Percentiles rank a stretch among this genome's conserved stretches.
Conservation (phyloP, 208 protist species). For the Acanthamoeba lenticulata region DNA sequence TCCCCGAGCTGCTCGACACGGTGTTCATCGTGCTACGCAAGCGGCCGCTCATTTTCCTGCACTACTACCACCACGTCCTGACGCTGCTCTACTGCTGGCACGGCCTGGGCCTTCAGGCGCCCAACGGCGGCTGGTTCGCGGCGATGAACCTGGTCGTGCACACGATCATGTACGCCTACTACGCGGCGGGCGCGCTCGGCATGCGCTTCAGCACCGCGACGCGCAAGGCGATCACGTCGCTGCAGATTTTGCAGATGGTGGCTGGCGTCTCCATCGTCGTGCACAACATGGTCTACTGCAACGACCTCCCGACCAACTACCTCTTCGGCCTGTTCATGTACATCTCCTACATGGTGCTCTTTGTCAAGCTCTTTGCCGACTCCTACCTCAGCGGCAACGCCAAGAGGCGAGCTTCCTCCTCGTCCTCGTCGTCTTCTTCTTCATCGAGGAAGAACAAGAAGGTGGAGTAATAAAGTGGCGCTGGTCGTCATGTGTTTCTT, state of each 20-base stretch:
- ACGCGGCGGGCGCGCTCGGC: constrained; percentile 88
- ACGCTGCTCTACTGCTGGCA: constrained; percentile 93
- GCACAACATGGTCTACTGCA: background rate
- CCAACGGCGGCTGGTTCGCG: constrained; percentile 85
- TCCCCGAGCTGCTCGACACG: constrained; percentile 87
- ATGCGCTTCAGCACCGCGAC: background rate
- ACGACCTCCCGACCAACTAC: constrained; percentile 64
- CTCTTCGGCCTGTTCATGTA: constrained; percentile 91
- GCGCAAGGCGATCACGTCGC: background rate
- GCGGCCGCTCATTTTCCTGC: constrained; percentile 86
- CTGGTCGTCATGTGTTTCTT: no score
- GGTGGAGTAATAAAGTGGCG: no score
- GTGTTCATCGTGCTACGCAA: constrained; percentile 89
- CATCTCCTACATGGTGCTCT: constrained; percentile 92
- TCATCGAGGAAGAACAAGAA: no score
- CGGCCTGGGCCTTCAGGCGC: background rate
- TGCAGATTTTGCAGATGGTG: constrained; percentile 90
- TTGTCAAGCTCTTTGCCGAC: constrained; percentile 89
- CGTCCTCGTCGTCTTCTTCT: no score
- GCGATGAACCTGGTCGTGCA: constrained; percentile 95
- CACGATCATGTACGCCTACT: constrained; percentile 96
- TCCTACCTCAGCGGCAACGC: constrained; percentile 79
- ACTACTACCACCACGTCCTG: constrained; percentile 92
- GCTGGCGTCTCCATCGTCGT: constrained; percentile 76
- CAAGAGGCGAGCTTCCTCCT: no score